phyloP scores from a whole-genome alignment of 1,284 basidiomycete genomes.

The Melampsora larici-populina region DNA sequence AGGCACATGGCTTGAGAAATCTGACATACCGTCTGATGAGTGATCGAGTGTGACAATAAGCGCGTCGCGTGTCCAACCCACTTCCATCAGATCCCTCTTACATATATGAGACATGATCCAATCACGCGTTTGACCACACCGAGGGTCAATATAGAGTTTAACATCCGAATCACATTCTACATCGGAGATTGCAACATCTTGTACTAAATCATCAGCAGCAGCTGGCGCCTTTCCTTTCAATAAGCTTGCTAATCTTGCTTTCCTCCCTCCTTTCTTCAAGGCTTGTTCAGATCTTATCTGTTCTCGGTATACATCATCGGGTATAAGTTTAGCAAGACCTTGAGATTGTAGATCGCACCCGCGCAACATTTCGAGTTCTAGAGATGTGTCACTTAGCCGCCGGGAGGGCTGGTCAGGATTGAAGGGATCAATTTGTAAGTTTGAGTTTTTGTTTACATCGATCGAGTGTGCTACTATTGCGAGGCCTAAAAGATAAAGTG shows the following conservation, averaged over 20 bases:
- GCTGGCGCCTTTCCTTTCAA: slow-evolving; percentile 37
- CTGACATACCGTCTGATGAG: slow-evolving; percentile 22
- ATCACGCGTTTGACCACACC: slow-evolving; percentile 35
- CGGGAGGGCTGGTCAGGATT: slow-evolving; percentile 8
- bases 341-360: slow-evolving; percentile 31
- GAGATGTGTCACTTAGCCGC: slow-evolving; percentile 19
- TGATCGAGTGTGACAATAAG: slow-evolving; percentile 36
- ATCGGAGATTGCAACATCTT: slow-evolving; percentile 27
- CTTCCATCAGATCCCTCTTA: slow-evolving; percentile 19
- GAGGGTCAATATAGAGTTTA: slow-evolving; percentile 38
- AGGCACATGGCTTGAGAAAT: not conserved
- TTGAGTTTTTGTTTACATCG: slow-evolving; percentile 13
- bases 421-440: slow-evolving; percentile 27
- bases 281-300: not conserved
- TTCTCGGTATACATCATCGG: not conserved
- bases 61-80: slow-evolving; percentile 23
- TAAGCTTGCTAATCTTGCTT: slow-evolving; percentile 29
- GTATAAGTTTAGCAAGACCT: not conserved
- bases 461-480: slow-evolving; percentile 41
- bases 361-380: slow-evolving; percentile 42
- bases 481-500: slow-evolving; percentile 1
- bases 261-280: slow-evolving; percentile 7
- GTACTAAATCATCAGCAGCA: not conserved
- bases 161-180: slow-evolving; percentile 34
- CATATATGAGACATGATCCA: slow-evolving; percentile 39